Conservation (phyloP, 495 filamentous ascomycete genomes). For the Articulospora tetracladia region DNA sequence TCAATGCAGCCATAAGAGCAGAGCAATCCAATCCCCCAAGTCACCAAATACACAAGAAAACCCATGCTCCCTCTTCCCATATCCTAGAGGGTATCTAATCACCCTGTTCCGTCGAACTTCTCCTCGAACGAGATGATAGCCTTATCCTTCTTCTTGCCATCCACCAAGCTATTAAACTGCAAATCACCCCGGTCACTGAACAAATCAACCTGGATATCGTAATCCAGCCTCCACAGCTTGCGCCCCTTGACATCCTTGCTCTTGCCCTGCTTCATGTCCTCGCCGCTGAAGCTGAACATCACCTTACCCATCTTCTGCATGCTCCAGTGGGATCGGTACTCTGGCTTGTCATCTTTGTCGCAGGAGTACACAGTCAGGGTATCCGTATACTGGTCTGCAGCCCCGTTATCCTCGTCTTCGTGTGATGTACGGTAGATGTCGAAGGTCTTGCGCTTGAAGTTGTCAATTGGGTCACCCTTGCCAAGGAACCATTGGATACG, state of each 20-base stretch:
- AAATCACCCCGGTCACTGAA: not conserved
- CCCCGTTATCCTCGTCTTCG: not conserved
- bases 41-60: not conserved
- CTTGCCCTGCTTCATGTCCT: not conserved
- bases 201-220: slow-evolving; percentile 3
- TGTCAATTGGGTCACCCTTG: not conserved
- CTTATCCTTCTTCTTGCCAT: not conserved
- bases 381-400: not conserved
- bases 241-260: not conserved
- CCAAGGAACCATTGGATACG: not conserved
- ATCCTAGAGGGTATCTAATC: not conserved
- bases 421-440: not conserved
- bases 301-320: not conserved
- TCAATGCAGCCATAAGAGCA: no score
- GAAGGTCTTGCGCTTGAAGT: not conserved
- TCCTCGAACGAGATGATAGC: not conserved
- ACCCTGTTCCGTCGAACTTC: not conserved
- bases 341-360: not conserved
- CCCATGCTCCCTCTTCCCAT: not conserved
- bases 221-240: not conserved
- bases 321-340: not conserved
- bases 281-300: not conserved
- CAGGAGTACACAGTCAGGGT: not conserved
- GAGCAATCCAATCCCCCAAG: no score
- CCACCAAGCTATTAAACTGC: slow-evolving; percentile 1